These are phyloP conservation scores for Vigna unguiculata DNA, from an alignment of 306 rosid species.

Conservation along the genomic window DNA sequence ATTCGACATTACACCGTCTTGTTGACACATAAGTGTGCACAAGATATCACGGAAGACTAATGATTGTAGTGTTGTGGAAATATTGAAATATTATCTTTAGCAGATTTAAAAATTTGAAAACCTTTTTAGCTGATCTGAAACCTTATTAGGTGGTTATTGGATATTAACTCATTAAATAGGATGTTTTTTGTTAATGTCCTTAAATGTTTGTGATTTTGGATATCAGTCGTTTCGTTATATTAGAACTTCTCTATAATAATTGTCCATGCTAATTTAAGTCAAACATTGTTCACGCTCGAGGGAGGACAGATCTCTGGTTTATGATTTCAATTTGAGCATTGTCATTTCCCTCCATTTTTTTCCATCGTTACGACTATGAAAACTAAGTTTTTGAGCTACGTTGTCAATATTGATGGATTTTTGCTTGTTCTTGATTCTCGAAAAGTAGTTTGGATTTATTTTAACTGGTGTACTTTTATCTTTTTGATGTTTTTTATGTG, in stretches of 20 bases:
- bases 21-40: neutral
- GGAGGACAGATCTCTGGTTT: slow-evolving; percentile 6
- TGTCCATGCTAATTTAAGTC: neutral
- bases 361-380: neutral
- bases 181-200: neutral
- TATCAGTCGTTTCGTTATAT: neutral
- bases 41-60: neutral
- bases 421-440: neutral
- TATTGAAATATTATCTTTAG: neutral
- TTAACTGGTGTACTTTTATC: neutral
- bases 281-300: neutral
- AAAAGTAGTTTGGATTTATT: slow-evolving; percentile 2
- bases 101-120: neutral
- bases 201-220: neutral
- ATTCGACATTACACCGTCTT: neutral
- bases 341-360: neutral
- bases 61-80: slow-evolving; percentile 7
- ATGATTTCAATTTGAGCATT: neutral
- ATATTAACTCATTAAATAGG: slow-evolving; percentile 1
- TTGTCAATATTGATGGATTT: neutral
- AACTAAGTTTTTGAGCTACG: slow-evolving; percentile 6
- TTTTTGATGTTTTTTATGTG: slow-evolving; percentile 21
- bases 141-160: neutral
- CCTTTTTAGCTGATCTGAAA: neutral
- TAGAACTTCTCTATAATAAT: neutral